Evolutionary conservation across 2,329 filamentous ascomycete genomes (phyloP), one percentile per base, ranked within the genome.

Genomic region (Fusarium newnesense): DNA sequence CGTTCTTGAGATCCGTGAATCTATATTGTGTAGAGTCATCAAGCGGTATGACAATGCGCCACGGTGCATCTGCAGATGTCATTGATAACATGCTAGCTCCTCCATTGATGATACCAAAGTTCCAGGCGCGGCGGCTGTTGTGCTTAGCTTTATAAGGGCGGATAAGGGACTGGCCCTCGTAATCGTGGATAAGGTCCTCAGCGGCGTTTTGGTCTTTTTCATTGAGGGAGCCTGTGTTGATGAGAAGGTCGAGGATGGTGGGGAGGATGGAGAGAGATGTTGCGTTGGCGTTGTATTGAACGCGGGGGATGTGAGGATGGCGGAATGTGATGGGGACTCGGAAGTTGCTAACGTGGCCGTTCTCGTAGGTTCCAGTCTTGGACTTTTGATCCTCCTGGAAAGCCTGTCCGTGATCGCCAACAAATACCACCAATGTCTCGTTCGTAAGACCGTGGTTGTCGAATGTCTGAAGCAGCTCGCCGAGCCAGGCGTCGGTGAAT

Each of bases 151-250:
- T 74, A 2, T 79, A 73, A 0, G 77, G 74, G 2, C 81, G 80
- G 43, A 82, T 76, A 2, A 82, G 69, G 4, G 80, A 81, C 43
- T 82, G 79, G 19, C 81, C 81, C 49, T 82, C 80, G 62, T 81
- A 82, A 53, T 81, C 80, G 11, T 76, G 67, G 24, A 77, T 67
- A 6, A 82, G 69, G 30, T 81, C 79, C 2, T 60, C 66, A 2
- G 80, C 80, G 4, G 77, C 77, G 10, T 64, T 49, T 7, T 60
- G 70, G 40, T 79, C 77, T n/a, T 72, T 69, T 18, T 74, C 56
- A 52, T 77, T 75, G 15, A 82, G 77, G 2, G 81, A 82, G 13
- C 73, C 77, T 0, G 78, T 81, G 54, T 81, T 80, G 26, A 79
- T 70, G 16, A 82, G 80, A 1, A 82, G 70, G 19, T 82, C 81